Base-by-base conservation (phyloP, 495 filamentous ascomycete genomes). In the Xylaria scruposa region DNA sequence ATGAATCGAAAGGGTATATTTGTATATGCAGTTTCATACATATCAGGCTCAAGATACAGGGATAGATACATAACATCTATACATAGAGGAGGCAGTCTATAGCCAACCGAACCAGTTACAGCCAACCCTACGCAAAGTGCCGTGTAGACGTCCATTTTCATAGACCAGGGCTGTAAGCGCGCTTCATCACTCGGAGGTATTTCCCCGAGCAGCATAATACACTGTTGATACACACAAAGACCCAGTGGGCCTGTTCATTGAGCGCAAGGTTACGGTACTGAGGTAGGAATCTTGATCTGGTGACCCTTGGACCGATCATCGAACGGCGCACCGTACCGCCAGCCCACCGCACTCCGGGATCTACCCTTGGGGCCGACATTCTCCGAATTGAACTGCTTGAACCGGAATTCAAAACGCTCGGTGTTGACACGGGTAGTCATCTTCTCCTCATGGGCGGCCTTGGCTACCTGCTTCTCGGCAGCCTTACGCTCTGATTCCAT, bases 381-480 rank as follows among this genome's bases (percentile, higher is more conserved):
- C 68, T 88, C 84, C 10, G 82, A 81, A 72, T 83, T 85, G 73
- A 85, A 76, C 70, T 95, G 88, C 81, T 89, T 85, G 76, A 99
- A 90, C 67, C 90, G 89, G 84, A 95, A 98, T 79, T 93, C 91
- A 83, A 91, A 97, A 29, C 90, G 87, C 0, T 79, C 81, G 64
- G 79, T 78, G 13, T 81, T 67, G 36, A 85, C 80, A 8, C 82
- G 85, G 59, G 87, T 83, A 19, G 87, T 85, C 38, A 78, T 75
- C 65, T 79, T 80, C 63, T 83, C 83, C 29, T 80, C 83, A 70
- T 77, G 67, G 68, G 78, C 67, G 66, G 75, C 82, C 54, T 83
- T 82, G 70, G 79, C 77, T 12, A 86, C 77, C 72, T 85, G 85
- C 59, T 75, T 81, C 4, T 74, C 68, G n/a, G 81, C 82, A 13